Base-by-base conservation (phyloP, 257 asterid species). In the Cinchona pubescens region DNA sequence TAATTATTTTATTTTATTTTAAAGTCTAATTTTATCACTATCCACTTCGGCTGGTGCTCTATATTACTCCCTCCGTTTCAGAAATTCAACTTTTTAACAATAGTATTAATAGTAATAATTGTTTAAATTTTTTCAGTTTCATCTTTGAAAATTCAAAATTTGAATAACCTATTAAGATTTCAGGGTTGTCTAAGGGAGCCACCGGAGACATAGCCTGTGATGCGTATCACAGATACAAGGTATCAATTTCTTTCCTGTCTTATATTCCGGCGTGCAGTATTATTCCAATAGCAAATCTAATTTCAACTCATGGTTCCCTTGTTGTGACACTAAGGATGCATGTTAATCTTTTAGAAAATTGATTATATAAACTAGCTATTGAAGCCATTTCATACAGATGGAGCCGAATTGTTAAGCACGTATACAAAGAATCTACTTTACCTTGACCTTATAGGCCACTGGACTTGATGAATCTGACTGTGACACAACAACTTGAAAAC, bases 121-220 rank as follows among this genome's bases (percentile, higher is more conserved):
- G n/a, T n/a, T n/a, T n/a, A n/a, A n/a, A n/a, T n/a, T n/a, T n/a
- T n/a, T n/a, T n/a, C n/a, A n/a, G n/a, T n/a, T n/a, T n/a, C n/a
- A n/a, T n/a, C n/a, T n/a, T n/a, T n/a, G n/a, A n/a, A n/a, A n/a
- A n/a, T n/a, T n/a, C n/a, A n/a, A n/a, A n/a, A n/a, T n/a, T n/a
- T n/a, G n/a, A n/a, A n/a, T n/a, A n/a, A n/a, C 45, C 45, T 40
- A 10, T 40, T 10, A 7, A 4, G 45, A 40, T 40, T 13, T 60
- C 66, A 60, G 66, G 66, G 5, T 32, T 27, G 1, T 60, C 38
- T 27, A 27, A 72, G 18, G 76, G 76, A 37, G 76, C 76, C 14
- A 72, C 56, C 15, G 76, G 76, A 72, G 76, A 72, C 11, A 34
- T 58, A 72, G 76, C 76, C 25, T 72, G 76, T 29, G 76, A 72